Base-by-base conservation (phyloP, 345 rosid genomes). In the Punica granatum region DNA sequence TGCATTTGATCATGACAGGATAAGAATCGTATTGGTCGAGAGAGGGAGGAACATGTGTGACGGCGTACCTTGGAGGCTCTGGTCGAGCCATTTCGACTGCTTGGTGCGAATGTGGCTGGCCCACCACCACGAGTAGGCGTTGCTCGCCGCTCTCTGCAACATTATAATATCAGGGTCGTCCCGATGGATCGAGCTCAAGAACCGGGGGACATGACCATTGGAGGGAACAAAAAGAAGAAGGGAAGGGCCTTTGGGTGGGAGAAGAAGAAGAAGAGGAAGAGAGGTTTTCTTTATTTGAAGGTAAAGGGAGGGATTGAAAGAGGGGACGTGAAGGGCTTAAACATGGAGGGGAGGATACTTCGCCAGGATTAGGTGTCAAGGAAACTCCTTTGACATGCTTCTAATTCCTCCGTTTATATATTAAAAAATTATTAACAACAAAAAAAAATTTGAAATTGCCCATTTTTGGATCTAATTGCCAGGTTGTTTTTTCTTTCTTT, bases 61-160 rank as follows among this genome's bases (percentile, higher is more conserved):
- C 18, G 42, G 46, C 23, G 39, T 69, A 82, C 85, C 85, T 74
- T 72, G 79, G 73, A 82, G 85, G 74, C 79, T 82, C 69, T 78
- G 85, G 34, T 82, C 81, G 54, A 82, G 70, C 85, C 85, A 79
- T 79, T 79, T 79, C 7, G 85, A 82, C 73, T 82, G 85, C 70
- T 82, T 82, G 7, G 85, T 82, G 64, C 85, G 73, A 69, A 82
- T 72, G 70, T 79, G 85, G 71, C 85, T 82, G 42, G 85, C 83
- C 85, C 85, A 82, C 85, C 85, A 79, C 85, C 85, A 82, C 48
- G 85, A 76, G 66, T 82, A 76, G 32, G 85, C 83, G 68, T 79
- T 82, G 66, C 81, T 77, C 54, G 83, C 83, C 61, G 83, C 85
- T 74, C 83, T 79, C 74, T 82, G 85, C 81, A 79, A 70, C 85